Evolutionary conservation across 2,329 filamentous ascomycete genomes (phyloP), one percentile per base, ranked within the genome.

Genomic region (Aspergillus alliaceus): DNA sequence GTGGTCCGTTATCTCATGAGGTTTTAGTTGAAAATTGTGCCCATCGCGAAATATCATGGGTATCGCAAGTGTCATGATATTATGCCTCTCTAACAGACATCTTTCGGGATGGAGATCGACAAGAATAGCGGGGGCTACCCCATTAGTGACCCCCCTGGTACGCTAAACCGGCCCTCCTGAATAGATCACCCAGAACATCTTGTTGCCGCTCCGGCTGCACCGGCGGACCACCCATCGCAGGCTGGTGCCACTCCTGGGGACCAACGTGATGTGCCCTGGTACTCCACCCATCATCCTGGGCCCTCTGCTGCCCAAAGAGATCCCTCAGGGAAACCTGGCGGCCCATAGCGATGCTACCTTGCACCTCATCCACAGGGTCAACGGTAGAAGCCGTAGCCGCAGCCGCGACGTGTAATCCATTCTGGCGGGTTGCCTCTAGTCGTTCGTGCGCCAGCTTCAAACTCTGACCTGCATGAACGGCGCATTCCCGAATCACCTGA

Each of bases 401-500:
- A 11, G 72, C 68, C 12, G 72, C 69, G 37, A 64, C 65, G 51
- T 72, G 72, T 40, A 73, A 47, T 5, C 66, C 69, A 54, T 64
- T 68, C 59, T 73, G 72, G 25, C 64, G 72, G 40, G 67, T 64
- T 5, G 72, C 69, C 29, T 75, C 72, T n/a, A 71, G 55, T 32
- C 71, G 69, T 32, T 77, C 76, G 22, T 72, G 71, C 8, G 76
- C 77, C 20, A 77, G 68, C 52, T 77, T 78, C 56, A 80, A 71
- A 61, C 80, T 83, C 49, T 76, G 68, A 24, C 79, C 79, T 1
- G 82, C 83, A 66, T 78, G 77, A 25, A 76, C 72, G 4, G 84
- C 84, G 60, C 83, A 82, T 42, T 83, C 80, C 57, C 78, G 75
- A 59, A 88, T 85, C 56, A 82, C 76, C 54, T 79, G 73, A 31